Evolutionary conservation across 768 basidiomycete genomes (phyloP), one percentile per base, ranked within the genome.

Genomic region (Mycena rebaudengoi): DNA sequence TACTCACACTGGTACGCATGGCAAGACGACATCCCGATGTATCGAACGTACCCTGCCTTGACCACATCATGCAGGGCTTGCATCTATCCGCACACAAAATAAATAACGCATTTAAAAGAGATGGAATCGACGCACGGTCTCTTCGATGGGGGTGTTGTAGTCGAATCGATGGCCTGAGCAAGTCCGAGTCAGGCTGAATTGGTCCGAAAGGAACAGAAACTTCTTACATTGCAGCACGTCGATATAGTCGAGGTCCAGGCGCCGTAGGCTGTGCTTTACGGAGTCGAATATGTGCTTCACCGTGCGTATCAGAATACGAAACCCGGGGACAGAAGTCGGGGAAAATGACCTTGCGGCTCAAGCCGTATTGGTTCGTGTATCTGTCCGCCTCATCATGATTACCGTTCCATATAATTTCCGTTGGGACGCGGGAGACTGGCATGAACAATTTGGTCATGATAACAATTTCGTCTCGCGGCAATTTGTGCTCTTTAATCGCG

Each of bases 11-110:
- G 85, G 73, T 78, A 86, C 5, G 85, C 86, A 64, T 76, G 79
- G 70, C 85, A 86, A 6, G 84, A 85, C 18, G 80, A 82, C 83
- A 86, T 86, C 28, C 86, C 86, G 32, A 88, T 80, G 64, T 87
- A 89, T 28, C 88, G 80, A 30, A 85, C 88, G 59, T 86, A 85
- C 3, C 89, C 89, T 1, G 85, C 85, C 65, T 88, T 73, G 5
- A 90, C 87, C 26, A 90, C 83, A 57, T 90, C 89, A 57, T 90
- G 85, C 13, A 89, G 77, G 7, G 88, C 88, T 80, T 86, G 83
- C 88, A 90, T 89, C 85, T 86, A 16, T 12, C 30, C 5, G 28
- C 39, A 28, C 33, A 28, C 33, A 52, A 56, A 25, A 8, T 20
- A 32, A 20, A 43, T 18, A 39, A 21, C 26, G 13, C 7, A 1